Conservation (phyloP, 495 filamentous ascomycete species). For the Penicillium diatomitis region DNA sequence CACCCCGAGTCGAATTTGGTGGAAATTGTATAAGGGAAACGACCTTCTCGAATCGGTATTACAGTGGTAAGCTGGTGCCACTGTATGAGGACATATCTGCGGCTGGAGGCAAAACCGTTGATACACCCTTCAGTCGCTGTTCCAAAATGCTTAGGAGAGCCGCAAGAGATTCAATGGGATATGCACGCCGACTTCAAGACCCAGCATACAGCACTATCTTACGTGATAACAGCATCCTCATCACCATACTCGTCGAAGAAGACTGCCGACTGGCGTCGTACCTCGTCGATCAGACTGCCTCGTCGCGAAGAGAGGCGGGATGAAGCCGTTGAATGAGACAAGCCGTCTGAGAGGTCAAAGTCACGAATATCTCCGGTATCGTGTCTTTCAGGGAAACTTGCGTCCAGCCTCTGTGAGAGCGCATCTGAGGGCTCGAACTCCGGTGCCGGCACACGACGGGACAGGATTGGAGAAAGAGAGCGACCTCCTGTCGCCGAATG, state of each 20-base stretch:
- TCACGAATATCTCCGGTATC: slow-evolving; percentile 17
- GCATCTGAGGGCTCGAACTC: slow-evolving; percentile 15
- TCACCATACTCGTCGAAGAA: slow-evolving; percentile 49
- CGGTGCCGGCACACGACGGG: slow-evolving; percentile 14
- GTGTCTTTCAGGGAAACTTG: slow-evolving; percentile 24
- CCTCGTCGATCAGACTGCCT: slow-evolving; percentile 48
- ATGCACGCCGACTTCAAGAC: too few species aligned
- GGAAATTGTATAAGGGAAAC: too few species aligned
- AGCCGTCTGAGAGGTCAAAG: slow-evolving; percentile 16
- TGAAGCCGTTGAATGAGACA: slow-evolving; percentile 18
- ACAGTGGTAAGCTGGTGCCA: too few species aligned
- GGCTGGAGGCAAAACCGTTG: too few species aligned
- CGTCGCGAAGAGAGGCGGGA: slow-evolving; percentile 22
- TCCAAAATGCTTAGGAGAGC: too few species aligned
- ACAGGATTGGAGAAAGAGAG: slow-evolving; percentile 18
- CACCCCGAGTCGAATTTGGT: too few species aligned
- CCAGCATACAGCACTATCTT: not conserved
- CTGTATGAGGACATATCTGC: too few species aligned
- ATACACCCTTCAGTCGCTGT: too few species aligned
- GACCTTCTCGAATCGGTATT: too few species aligned
- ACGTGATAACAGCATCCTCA: slow-evolving; percentile 17
- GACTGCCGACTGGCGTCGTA: slow-evolving; percentile 50
- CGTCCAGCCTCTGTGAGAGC: slow-evolving; percentile 20
- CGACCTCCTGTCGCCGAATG: slow-evolving; percentile 27
- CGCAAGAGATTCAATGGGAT: too few species aligned